Evolutionary conservation across 805 yeast genomes (phyloP).

Genomic region (Diddensiella santjacobensis): DNA sequence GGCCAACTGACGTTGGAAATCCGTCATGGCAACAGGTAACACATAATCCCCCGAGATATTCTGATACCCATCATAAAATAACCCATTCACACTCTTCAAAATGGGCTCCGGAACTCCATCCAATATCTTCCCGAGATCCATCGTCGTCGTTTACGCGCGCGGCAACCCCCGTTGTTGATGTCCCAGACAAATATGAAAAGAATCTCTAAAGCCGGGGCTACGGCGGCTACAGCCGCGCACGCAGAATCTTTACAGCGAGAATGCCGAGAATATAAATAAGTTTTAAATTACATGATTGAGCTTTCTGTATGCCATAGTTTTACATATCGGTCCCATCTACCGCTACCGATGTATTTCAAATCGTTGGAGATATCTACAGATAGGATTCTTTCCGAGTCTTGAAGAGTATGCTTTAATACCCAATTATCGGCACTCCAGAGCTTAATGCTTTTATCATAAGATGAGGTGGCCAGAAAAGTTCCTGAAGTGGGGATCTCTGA

Average conservation of each 20-base stretch:
- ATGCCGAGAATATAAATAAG: no score
- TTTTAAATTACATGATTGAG: no score
- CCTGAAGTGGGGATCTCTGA: slow-evolving; percentile 40
- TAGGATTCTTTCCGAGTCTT: slow-evolving; percentile 68
- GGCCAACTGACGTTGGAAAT: slow-evolving; percentile 81
- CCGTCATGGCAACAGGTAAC: slow-evolving; percentile 78
- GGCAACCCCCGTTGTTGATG: no score
- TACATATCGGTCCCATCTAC: slow-evolving; percentile 84
- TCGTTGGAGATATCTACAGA: slow-evolving; percentile 52
- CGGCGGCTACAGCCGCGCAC: no score
- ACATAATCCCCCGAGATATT: slow-evolving; percentile 57
- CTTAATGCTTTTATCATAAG: slow-evolving; percentile 69
- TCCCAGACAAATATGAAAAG: no score
- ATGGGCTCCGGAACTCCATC: slow-evolving; percentile 86
- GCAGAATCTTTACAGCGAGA: no score
- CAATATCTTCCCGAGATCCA: slow-evolving; percentile 72
- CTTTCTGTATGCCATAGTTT: slow-evolving; percentile 56
- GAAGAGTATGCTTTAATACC: slow-evolving; percentile 50
- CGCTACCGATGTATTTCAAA: slow-evolving; percentile 47
- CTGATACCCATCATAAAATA: slow-evolving; percentile 24
- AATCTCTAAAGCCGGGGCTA: no score
- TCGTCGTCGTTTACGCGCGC: no score
- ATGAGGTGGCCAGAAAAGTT: slow-evolving; percentile 51
- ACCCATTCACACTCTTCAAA: slow-evolving; percentile 40
- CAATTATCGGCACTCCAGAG: slow-evolving; percentile 70